phyloP scores from a whole-genome alignment of 352 stramenopile species.

The Blastocystis sp. region DNA sequence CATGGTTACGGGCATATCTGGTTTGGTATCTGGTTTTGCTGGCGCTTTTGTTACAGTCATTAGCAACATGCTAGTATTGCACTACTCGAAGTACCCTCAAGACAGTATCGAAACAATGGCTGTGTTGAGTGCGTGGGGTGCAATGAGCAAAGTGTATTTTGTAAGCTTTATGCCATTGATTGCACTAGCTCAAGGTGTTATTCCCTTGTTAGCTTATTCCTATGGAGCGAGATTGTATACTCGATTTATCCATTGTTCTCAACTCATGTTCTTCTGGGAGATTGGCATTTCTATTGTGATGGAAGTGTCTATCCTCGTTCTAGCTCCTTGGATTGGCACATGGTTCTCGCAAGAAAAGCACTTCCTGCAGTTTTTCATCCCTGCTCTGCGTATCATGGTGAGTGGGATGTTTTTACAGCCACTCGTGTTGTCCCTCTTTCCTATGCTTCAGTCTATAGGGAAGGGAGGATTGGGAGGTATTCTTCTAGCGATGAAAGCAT shows the following conservation, averaged over 20 bases:
- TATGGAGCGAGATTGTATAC: slow-evolving; percentile 13
- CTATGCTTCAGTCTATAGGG: slow-evolving; percentile 33
- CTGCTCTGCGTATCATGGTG: slow-evolving; percentile 2
- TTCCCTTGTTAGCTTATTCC: slow-evolving; percentile 43
- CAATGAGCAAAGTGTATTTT: slow-evolving; percentile 52
- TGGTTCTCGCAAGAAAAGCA: neutral
- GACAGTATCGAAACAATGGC: neutral
- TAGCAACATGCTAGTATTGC: slow-evolving; percentile 30
- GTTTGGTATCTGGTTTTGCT: slow-evolving; percentile 1
- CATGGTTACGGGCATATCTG: slow-evolving; percentile 6
- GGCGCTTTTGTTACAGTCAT: slow-evolving; percentile 45
- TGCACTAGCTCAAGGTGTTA: slow-evolving; percentile 28
- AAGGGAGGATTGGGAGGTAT: slow-evolving; percentile 35
- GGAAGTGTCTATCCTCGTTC: slow-evolving; percentile 3
- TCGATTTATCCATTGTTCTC: slow-evolving; percentile 32
- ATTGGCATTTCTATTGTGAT: slow-evolving; percentile 24
- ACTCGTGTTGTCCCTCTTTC: slow-evolving; percentile 33
- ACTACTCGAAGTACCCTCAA: slow-evolving; percentile 29
- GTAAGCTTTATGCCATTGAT: slow-evolving; percentile 50
- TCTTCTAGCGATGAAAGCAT: slow-evolving; percentile 38
- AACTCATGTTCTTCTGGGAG: slow-evolving; percentile 33
- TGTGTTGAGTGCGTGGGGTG: slow-evolving; percentile 28
- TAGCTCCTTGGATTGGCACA: neutral
- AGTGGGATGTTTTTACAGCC: slow-evolving; percentile 28
- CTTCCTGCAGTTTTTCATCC: slow-evolving; percentile 47